Conservation (phyloP, 2,329 filamentous ascomycete species). For the Aspergillus persii region DNA sequence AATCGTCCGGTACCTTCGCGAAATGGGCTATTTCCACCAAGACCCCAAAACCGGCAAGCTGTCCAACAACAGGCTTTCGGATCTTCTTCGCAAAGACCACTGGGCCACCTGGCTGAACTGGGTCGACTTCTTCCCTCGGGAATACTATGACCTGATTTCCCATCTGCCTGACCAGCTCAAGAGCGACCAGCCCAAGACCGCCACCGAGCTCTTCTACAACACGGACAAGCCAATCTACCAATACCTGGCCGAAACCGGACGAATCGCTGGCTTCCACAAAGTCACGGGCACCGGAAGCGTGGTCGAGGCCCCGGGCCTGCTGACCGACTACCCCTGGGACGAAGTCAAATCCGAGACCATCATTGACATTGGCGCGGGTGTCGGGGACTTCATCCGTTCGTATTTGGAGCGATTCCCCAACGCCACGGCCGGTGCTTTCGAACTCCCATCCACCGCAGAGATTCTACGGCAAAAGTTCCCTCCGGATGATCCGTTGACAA, state of each 20-base stretch:
- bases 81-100: not conserved
- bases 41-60: not conserved
- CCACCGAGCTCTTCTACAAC: not conserved
- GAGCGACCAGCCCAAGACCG: not conserved
- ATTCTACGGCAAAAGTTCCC: not conserved
- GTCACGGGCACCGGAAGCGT: not conserved
- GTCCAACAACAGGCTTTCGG: not conserved
- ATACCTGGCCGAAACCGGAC: not conserved
- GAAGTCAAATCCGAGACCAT: not conserved
- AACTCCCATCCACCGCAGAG: not conserved
- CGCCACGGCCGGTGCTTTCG: not conserved
- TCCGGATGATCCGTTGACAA: not conserved
- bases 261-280: not conserved
- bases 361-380: not conserved
- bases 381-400: not conserved
- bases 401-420: not conserved
- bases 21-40: not conserved
- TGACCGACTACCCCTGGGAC: not conserved
- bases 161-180: not conserved
- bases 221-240: not conserved
- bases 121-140: not conserved
- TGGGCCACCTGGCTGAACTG: not conserved
- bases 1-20: not conserved
- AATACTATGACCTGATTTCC: not conserved
- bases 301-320: not conserved